Evolutionary conservation across 1,139 yeast genomes (phyloP).

Genomic region (Sugiyamaella xylanicola): DNA sequence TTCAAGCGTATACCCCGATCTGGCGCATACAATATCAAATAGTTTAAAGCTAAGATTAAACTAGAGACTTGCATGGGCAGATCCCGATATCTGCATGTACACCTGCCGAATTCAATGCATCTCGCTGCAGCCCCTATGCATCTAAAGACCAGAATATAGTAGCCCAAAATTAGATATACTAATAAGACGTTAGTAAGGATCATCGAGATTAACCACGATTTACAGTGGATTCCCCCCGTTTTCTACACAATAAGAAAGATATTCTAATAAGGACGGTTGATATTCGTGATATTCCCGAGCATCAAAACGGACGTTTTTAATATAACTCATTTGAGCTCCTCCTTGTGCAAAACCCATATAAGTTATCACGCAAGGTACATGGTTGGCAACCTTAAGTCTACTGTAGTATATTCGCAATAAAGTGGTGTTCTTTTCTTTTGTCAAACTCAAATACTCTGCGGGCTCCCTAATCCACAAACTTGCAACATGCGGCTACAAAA

Average conservation of each 20-base stretch:
- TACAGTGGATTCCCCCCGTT: conserved; percentile 1
- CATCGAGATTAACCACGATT: neutral
- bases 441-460: neutral
- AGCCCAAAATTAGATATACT: neutral
- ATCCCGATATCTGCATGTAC: neutral
- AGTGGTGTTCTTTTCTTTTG: neutral
- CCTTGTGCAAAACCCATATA: too few species aligned
- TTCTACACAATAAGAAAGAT: neutral
- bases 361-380: neutral
- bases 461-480: neutral
- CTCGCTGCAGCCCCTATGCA: too few species aligned
- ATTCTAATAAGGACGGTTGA: neutral
- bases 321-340: neutral
- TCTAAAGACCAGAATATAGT: neutral
- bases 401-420: neutral
- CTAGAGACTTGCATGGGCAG: neutral
- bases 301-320: neutral
- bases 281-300: neutral
- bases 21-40: conserved; percentile 1
- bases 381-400: neutral
- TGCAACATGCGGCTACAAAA: neutral
- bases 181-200: neutral
- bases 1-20: neutral
- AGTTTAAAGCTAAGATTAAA: neutral
- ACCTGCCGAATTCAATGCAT: neutral